A percentile compares a stretch with the other conserved stretches of the same genome.
These are phyloP conservation scores for Heliophila coronopifolia DNA, from an alignment of 441 rosid species.

Conservation along the genomic window DNA sequence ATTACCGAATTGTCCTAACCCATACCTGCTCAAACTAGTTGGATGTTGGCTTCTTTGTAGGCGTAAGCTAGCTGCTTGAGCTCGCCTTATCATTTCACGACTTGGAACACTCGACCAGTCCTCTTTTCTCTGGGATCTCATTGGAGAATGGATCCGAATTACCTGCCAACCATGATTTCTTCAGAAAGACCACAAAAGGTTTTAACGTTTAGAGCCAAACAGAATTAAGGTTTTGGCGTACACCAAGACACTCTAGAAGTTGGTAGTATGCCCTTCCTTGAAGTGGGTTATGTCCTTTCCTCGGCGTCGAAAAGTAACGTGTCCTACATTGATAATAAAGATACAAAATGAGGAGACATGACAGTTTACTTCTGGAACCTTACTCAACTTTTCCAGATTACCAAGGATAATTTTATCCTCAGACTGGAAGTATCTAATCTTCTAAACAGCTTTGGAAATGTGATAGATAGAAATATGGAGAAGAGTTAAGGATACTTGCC, in stretches of 20 bases:
- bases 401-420: not conserved
- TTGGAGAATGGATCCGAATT: conserved; percentile 89
- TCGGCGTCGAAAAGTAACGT: conserved; percentile 79
- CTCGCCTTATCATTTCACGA: conserved; percentile 61
- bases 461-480: not conserved
- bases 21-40: conserved; percentile 29
- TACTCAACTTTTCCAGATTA: not conserved
- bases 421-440: not conserved
- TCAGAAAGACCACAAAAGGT: conserved; percentile 17
- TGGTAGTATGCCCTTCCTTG: conserved; percentile 98
- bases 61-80: conserved; percentile 71
- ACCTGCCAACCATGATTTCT: conserved; percentile 43
- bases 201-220: conserved; percentile 6
- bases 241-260: conserved; percentile 94
- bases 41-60: conserved; percentile 50
- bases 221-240: conserved; percentile 28
- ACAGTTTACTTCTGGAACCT: not conserved
- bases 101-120: conserved; percentile 88
- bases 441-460: not conserved
- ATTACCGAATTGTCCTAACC: conserved; percentile 66
- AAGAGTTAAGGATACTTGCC: conserved; percentile 38
- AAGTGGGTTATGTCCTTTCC: conserved; percentile 97
- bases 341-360: conserved; percentile 12
- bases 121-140: conserved; percentile 67
- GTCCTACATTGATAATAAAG: conserved; percentile 46